phyloP scores from a whole-genome alignment of 192 early-diverging fungal genomes.

The Entrophospora sp. region DNA sequence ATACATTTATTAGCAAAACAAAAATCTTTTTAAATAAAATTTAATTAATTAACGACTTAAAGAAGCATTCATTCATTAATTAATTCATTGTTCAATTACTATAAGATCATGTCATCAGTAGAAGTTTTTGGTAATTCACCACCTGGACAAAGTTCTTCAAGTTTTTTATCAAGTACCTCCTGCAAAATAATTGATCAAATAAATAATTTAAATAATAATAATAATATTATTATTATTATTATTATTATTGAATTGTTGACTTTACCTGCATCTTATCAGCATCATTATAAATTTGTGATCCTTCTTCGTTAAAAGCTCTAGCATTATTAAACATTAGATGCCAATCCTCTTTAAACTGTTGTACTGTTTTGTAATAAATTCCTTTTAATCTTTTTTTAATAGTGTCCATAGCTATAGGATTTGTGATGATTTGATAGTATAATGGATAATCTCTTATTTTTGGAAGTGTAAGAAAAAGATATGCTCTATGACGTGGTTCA shows the following conservation, averaged over 20 bases:
- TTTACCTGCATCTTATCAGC: constrained; percentile 55
- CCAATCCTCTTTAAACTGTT: constrained; percentile 73
- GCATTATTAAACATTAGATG: constrained; percentile 88
- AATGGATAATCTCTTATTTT: constrained; percentile 67
- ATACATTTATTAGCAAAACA: too few relatives aligned
- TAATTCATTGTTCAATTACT: too few relatives aligned
- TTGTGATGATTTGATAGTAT: constrained; percentile 84
- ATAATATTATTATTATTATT: too few relatives aligned
- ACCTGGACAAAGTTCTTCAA: constrained; percentile 33
- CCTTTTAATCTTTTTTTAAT: constrained; percentile 71
- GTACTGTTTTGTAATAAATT: constrained; percentile 52
- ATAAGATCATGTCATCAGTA: too few relatives aligned
- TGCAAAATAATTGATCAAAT: too few relatives aligned
- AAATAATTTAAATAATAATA: too few relatives aligned
- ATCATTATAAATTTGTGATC: constrained; percentile 85
- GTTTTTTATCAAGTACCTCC: constrained; percentile 33
- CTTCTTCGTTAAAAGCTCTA: constrained; percentile 83
- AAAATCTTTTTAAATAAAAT: too few relatives aligned
- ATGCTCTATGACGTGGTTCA: constrained; percentile 50
- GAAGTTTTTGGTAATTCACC: constrained; percentile 32
- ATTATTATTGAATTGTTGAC: too few relatives aligned
- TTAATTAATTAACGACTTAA: too few relatives aligned
- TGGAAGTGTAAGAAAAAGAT: constrained; percentile 73
- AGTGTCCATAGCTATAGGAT: constrained; percentile 83
- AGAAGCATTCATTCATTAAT: too few relatives aligned